Evolutionary conservation across 2,329 filamentous ascomycete genomes (phyloP).

Genomic region (Cladosporium colombiae): DNA sequence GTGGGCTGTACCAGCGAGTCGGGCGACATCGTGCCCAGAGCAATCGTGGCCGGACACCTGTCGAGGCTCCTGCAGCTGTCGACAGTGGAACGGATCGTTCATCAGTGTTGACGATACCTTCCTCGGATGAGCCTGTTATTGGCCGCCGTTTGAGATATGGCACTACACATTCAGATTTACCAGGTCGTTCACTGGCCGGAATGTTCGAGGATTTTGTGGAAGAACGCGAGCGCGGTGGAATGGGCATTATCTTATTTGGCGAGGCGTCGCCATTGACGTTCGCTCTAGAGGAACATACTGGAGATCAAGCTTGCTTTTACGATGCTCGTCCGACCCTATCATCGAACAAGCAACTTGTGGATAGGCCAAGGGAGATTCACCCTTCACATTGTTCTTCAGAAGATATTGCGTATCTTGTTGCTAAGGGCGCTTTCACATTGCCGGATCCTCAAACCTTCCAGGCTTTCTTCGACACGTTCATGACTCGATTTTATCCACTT

Average conservation of each 20-base stretch:
- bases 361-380: background rate
- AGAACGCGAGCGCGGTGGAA: constrained; percentile 3
- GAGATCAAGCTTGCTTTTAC: constrained; percentile 11
- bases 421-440: constrained; percentile 8
- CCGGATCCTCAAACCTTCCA: constrained; percentile 1
- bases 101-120: background rate
- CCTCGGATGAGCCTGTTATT: background rate
- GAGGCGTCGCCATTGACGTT: constrained; percentile 10
- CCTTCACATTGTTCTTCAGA: constrained; percentile 10
- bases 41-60: background rate
- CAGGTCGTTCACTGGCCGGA: constrained; percentile 4
- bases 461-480: background rate
- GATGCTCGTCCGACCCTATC: constrained; percentile 11
- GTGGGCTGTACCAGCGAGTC: background rate
- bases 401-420: constrained; percentile 11
- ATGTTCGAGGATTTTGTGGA: constrained; percentile 14
- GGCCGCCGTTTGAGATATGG: background rate
- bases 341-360: constrained; percentile 8
- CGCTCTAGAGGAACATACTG: constrained; percentile 9
- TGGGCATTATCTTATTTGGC: constrained; percentile 11
- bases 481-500: constrained; percentile 13
- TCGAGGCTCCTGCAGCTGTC: background rate
- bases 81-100: background rate
- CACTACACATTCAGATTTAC: background rate
- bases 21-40: background rate